Base-by-base conservation (phyloP, 2,329 filamentous ascomycete genomes). In the Phialemonium atrogriseum region DNA sequence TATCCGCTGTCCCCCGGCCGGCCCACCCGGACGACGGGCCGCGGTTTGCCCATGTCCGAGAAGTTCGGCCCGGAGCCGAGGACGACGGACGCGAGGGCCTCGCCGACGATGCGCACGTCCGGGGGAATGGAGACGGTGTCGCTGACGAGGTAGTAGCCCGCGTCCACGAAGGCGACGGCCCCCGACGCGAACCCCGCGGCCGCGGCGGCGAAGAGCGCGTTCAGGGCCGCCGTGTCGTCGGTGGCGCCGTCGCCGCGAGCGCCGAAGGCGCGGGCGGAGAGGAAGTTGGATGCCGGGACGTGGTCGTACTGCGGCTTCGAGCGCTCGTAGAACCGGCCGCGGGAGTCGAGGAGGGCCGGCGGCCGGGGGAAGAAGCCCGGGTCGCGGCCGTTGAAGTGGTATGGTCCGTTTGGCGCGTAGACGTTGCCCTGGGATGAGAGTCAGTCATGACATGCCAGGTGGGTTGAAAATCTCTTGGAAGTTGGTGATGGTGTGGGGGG, bases 191-290 rank as follows among this genome's bases (percentile, higher is more conserved):
- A 49, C 66, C 52, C 39, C 46, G 58, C 33, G 4, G 49, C 45
- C 3, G 49, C 48, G 7, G 41, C 35, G 17, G 37, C 27, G 37
- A 62, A 54, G 18, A 57, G 35, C 6, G 33, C 13, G 18, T 51
- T 52, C 7, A 60, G 35, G 2, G 42, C 47, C 9, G 28, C 38
- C 0, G 51, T 52, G 47, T 87, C 82, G 40, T 89, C 83, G 0
- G 78, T 76, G 1, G 55, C 49, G 16, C 80, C 83, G 41, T 89
- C 80, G 44, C 82, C 82, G 50, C 68, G 73, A 27, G 80, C 80
- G 33, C 80, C 77, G 22, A 64, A 63, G 11, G 62, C 61, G 45
- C 76, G 79, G 47, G 79, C 68, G 40, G 70, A 77, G 44, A 80
- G 51, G 44, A 84, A 80, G 8, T 65, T 59, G 5, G 58, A 62